Evolutionary conservation across 164 flowering plant genomes (phyloP).

Genomic region (Chimonanthus salicifolius): DNA sequence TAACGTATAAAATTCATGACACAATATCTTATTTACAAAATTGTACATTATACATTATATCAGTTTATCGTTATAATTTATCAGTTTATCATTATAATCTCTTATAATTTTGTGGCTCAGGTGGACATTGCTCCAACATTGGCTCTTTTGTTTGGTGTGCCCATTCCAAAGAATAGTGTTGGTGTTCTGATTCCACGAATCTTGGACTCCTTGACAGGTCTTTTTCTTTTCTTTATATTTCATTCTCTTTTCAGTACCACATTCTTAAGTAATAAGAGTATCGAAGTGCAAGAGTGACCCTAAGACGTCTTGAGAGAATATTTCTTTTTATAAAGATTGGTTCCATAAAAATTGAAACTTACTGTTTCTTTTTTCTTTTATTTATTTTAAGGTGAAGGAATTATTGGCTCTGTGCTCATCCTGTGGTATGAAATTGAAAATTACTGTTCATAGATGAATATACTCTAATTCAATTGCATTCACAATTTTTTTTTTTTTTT

Average conservation of each 20-base stretch:
- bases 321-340: not conserved
- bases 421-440: too few relatives aligned
- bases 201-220: slow-evolving; percentile 56
- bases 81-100: not conserved
- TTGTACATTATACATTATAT: not conserved
- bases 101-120: slow-evolving; percentile 32
- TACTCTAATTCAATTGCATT: too few relatives aligned
- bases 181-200: slow-evolving; percentile 55
- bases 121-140: slow-evolving; percentile 88
- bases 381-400: too few relatives aligned
- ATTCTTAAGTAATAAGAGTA: not conserved
- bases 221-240: slow-evolving; percentile 12
- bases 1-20: too few relatives aligned
- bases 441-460: too few relatives aligned
- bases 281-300: not conserved
- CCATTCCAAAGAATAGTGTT: slow-evolving; percentile 85
- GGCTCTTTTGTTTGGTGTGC: slow-evolving; percentile 88
- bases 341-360: too few relatives aligned
- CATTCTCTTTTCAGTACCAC: not conserved
- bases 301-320: not conserved
- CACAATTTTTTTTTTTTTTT: too few relatives aligned
- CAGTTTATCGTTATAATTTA: too few relatives aligned
- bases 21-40: not conserved
- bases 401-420: too few relatives aligned
- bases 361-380: too few relatives aligned